phyloP scores from a whole-genome alignment of 768 basidiomycete genomes.

The Termitomyces sp. region DNA sequence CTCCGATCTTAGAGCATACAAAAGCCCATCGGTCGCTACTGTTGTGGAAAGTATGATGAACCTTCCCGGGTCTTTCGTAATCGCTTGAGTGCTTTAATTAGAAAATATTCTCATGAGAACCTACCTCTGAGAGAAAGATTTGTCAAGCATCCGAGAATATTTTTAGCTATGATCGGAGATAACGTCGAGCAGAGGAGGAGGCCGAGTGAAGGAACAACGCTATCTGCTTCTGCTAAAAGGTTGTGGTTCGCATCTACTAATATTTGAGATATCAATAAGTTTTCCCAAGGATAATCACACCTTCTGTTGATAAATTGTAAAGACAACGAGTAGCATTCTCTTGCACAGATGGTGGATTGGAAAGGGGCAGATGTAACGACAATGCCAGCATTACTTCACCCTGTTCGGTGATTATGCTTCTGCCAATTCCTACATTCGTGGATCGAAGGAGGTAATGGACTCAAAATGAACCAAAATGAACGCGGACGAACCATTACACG shows the following conservation, averaged over 20 bases:
- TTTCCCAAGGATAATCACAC: neutral
- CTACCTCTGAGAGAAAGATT: constrained; percentile 15
- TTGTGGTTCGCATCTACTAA: constrained; percentile 6
- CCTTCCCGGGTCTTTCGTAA: constrained; percentile 9
- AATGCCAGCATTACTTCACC: constrained; percentile 5
- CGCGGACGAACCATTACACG: constrained; percentile 10
- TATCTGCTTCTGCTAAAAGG: constrained; percentile 1
- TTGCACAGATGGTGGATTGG: constrained; percentile 1
- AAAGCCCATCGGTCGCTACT: constrained; percentile 5
- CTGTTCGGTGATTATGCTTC: constrained; percentile 1
- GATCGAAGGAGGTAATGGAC: neutral
- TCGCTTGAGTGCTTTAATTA: neutral
- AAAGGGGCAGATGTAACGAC: neutral
- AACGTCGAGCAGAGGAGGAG: constrained; percentile 1
- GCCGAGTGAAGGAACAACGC: constrained; percentile 5
- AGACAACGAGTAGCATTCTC: constrained; percentile 13
- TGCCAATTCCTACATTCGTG: constrained; percentile 4
- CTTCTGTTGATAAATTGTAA: constrained; percentile 15
- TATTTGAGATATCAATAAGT: neutral
- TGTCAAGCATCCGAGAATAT: constrained; percentile 12
- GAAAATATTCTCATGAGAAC: neutral
- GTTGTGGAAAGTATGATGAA: constrained; percentile 3
- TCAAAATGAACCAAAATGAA: neutral
- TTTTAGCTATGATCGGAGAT: constrained; percentile 6
- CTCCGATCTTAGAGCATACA: neutral